Evolutionary conservation across 805 yeast genomes (phyloP), one percentile per base, ranked within the genome.

Genomic region (Hanseniaspora guilliermondii): DNA sequence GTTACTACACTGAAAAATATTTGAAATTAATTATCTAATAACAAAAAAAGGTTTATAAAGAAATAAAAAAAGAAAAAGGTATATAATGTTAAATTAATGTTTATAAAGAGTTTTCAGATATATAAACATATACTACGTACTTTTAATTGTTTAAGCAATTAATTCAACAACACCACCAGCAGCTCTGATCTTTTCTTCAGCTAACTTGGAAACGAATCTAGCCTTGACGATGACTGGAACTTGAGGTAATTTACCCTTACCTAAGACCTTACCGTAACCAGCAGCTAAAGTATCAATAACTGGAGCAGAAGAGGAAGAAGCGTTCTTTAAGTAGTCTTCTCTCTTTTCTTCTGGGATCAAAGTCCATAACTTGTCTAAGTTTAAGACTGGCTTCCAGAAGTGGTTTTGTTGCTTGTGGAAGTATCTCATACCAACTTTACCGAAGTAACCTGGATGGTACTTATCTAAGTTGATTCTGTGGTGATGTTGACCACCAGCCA

Each of bases 381-480:
- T 93, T 76, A 93, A 78, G 69, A 85, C 86, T 76, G 98, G 98
- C 76, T 78, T 84, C 98, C 98, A 93, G 88, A 82, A 83, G 73
- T 86, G 96, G 79, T 76, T 78, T 71, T 77, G 78, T 79, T 87
- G 95, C 76, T 85, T 82, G 87, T 87, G 96, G 96, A 83, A 91
- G 84, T 85, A 84, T 85, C 98, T 87, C 97, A 91, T 91, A 89
- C 99, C 99, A 74, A 93, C 97, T 82, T 93, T 94, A 86, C 99
- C 99, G 80, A 93, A 93, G 91, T 93, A 93, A 88, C 99, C 99
- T 72, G 98, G 98, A 78, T 93, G 99, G 96, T 86, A 93, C 79
- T 91, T 93, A 77, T 93, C 99, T 80, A 93, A 77, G 83, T 93
- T 93, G 76, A 93, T 89, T 83, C 99, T 87, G 96, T 93, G 98